These are phyloP conservation scores for Globisporangium solare DNA, from an alignment of 352 stramenopile species.

Conservation along the genomic window DNA sequence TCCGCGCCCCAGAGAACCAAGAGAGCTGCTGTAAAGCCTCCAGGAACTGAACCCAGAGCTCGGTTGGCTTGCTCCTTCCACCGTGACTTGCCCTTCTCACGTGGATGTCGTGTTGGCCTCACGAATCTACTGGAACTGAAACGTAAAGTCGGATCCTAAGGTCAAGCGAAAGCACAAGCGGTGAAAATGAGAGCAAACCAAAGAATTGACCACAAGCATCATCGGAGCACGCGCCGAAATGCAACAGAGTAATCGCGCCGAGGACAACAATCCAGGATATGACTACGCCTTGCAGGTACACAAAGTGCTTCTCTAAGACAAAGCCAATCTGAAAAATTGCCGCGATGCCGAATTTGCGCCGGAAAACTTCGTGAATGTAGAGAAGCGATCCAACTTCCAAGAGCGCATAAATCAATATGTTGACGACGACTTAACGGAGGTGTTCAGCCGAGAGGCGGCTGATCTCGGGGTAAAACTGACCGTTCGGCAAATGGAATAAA, in stretches of 20 bases:
- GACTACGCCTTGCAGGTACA: neutral
- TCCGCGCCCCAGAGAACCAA: too few species aligned
- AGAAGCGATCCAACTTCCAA: neutral
- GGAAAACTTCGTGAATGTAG: neutral
- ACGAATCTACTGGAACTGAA: neutral
- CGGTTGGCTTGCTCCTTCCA: too few species aligned
- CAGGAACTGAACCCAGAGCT: too few species aligned
- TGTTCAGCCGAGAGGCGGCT: neutral
- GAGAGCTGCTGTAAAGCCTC: too few species aligned
- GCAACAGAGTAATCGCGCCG: neutral
- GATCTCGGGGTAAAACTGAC: constrained; percentile 5
- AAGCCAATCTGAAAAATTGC: neutral
- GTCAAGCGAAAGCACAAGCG: neutral
- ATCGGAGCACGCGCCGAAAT: neutral
- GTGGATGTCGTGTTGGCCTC: too few species aligned
- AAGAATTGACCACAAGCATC: too few species aligned
- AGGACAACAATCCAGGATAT: neutral
- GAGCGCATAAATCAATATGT: neutral
- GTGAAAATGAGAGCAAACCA: too few species aligned
- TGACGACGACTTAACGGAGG: neutral
- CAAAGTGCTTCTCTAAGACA: neutral
- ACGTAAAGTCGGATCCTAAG: neutral
- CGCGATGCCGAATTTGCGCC: neutral
- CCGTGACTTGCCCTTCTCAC: too few species aligned
- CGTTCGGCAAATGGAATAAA: constrained; percentile 1